A percentile compares a stretch with the other conserved stretches of the same genome.
Conservation (phyloP, 345 rosid genomes). For the Carallia brachiata region DNA sequence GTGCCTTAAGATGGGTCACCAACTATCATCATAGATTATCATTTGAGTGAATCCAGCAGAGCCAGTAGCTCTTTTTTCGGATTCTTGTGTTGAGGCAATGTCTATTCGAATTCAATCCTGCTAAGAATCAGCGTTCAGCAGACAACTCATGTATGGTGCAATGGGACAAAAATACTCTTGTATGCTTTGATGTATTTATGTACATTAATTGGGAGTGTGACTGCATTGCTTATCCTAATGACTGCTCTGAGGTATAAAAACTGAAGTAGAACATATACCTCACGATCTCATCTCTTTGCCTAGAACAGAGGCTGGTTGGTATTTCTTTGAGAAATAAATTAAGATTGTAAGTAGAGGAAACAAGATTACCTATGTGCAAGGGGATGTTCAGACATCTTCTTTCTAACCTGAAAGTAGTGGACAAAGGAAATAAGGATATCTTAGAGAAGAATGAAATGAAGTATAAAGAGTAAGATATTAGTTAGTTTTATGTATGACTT, state of each 20-base stretch:
- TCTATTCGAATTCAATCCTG: not conserved
- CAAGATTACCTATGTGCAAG: conserved; percentile 59
- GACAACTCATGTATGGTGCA: not conserved
- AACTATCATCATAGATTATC: not conserved
- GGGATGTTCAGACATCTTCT: conserved; percentile 66
- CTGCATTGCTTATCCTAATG: too few relatives aligned
- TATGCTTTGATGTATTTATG: too few relatives aligned
- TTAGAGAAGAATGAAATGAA: not conserved
- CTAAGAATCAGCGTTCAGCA: not conserved
- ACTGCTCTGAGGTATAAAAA: too few relatives aligned
- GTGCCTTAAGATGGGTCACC: not conserved
- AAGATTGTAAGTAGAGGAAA: not conserved
- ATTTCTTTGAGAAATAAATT: not conserved
- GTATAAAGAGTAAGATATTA: not conserved
- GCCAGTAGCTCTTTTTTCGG: not conserved
- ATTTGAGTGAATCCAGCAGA: not conserved
- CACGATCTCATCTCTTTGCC: too few relatives aligned
- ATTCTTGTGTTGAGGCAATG: not conserved
- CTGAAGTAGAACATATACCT: too few relatives aligned
- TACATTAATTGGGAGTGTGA: too few relatives aligned
- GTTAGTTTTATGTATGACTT: not conserved
- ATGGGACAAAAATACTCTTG: too few relatives aligned
- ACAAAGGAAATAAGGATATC: conserved; percentile 1
- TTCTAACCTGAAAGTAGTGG: conserved; percentile 52
- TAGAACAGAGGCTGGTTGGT: not conserved